Evolutionary conservation across 1,139 yeast genomes (phyloP).

Genomic region (Lodderomyces metapsilosis): DNA sequence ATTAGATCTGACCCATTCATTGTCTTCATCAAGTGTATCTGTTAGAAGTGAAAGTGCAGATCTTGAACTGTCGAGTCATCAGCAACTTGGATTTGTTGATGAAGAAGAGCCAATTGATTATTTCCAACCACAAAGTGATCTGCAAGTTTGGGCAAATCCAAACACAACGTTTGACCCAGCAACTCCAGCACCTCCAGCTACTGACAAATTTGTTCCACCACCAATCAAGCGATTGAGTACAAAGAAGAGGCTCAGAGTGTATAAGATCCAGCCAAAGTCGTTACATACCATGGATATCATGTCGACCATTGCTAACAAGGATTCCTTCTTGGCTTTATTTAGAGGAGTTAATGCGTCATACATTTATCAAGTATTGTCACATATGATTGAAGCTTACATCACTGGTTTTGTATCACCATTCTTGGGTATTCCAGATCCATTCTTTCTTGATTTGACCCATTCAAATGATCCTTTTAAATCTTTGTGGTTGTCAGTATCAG

Average conservation of each 20-base stretch:
- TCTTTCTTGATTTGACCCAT: conserved; percentile 78
- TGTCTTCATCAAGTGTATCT: conserved; percentile 1
- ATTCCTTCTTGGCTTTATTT: conserved; percentile 84
- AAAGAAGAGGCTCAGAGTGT: conserved; percentile 12
- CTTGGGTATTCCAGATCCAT: conserved; percentile 86
- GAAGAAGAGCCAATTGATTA: conserved; percentile 56
- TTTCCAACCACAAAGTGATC: conserved; percentile 35
- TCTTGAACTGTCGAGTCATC: background rate
- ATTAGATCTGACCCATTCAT: conserved; percentile 9
- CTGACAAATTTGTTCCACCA: conserved; percentile 6
- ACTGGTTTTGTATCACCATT: conserved; percentile 84
- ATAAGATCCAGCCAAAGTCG: conserved; percentile 57
- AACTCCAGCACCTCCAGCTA: conserved; percentile 1
- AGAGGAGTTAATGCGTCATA: conserved; percentile 87
- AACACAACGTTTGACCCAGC: conserved; percentile 12
- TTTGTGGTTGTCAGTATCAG: conserved; percentile 63
- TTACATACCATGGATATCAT: conserved; percentile 71
- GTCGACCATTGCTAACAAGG: conserved; percentile 65
- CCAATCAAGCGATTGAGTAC: conserved; percentile 6
- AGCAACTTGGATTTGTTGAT: conserved; percentile 23
- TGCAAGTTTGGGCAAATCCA: conserved; percentile 14
- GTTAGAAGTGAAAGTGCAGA: background rate
- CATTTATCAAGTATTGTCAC: conserved; percentile 69
- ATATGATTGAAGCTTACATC: conserved; percentile 87
- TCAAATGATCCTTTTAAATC: conserved; percentile 75